A percentile compares a stretch with the other conserved stretches of the same genome.
These are phyloP conservation scores for Paramecium bursaria DNA, from an alignment of 73 alveolate genomes.

Conservation along the genomic window DNA sequence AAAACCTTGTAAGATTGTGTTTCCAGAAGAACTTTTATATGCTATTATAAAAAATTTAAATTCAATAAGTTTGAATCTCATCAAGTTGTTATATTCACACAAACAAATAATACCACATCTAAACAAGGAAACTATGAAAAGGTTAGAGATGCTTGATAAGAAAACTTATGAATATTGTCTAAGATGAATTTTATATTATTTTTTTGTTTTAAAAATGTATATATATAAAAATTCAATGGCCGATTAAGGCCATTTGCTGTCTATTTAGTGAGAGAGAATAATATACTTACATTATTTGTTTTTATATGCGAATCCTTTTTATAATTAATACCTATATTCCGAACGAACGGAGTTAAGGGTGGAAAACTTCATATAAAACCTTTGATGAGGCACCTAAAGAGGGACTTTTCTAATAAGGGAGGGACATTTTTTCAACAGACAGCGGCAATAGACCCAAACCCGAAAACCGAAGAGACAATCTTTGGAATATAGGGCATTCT, in stretches of 20 bases:
- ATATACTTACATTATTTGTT: conserved; percentile 8
- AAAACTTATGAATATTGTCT: too few relatives aligned
- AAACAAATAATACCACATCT: too few relatives aligned
- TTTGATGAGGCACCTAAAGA: not conserved
- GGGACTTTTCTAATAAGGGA: not conserved
- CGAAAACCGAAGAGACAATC: not conserved
- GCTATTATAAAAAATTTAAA: too few relatives aligned
- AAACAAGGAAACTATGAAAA: too few relatives aligned
- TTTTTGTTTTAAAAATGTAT: too few relatives aligned
- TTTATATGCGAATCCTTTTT: not conserved
- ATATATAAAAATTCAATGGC: conserved; percentile 63
- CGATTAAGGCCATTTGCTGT: conserved; percentile 67
- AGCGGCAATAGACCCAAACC: not conserved
- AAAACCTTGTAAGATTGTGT: too few relatives aligned
- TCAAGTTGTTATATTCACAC: too few relatives aligned
- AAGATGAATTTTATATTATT: too few relatives aligned
- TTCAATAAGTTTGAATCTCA: too few relatives aligned
- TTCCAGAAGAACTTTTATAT: too few relatives aligned
- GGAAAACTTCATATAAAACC: not conserved
- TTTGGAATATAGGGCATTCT: not conserved
- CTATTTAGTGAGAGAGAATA: conserved; percentile 45
- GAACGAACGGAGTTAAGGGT: not conserved
- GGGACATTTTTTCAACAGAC: not conserved
- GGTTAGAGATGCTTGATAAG: too few relatives aligned
- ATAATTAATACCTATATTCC: not conserved